Percentiles rank a stretch among this genome's conserved stretches.
phyloP scores from a whole-genome alignment of 306 rosid genomes.

The Begonia loranthoides region DNA sequence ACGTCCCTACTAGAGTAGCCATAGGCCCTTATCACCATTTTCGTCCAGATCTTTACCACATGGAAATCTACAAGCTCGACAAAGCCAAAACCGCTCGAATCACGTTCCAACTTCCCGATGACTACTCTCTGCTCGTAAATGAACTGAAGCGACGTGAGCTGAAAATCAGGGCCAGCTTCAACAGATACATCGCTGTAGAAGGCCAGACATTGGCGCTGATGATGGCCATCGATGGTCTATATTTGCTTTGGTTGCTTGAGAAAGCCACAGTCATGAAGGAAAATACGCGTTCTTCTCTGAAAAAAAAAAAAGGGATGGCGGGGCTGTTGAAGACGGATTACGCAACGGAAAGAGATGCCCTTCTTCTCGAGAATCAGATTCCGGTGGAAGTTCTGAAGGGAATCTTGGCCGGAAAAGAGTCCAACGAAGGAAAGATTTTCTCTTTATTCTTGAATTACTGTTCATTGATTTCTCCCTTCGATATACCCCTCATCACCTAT shows the following conservation, averaged over 20 bases:
- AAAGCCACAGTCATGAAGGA: not conserved
- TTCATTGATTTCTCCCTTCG: not conserved
- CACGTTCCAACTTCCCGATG: not conserved
- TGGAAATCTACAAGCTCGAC: slow-evolving; percentile 6
- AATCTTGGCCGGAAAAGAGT: not conserved
- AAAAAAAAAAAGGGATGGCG: too few species aligned
- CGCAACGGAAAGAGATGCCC: not conserved
- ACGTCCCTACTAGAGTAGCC: slow-evolving; percentile 1
- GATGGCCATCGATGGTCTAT: slow-evolving; percentile 3
- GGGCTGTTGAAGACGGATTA: not conserved
- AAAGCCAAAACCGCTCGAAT: not conserved
- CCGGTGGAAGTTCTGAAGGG: slow-evolving; percentile 4
- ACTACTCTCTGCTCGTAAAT: not conserved
- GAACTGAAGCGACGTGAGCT: not conserved
- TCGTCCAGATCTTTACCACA: not conserved
- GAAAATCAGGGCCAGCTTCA: slow-evolving; percentile 1
- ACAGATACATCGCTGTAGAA: not conserved
- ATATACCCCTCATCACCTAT: too few species aligned
- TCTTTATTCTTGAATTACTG: slow-evolving; percentile 1
- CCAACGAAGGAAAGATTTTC: not conserved
- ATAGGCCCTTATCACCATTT: slow-evolving; percentile 10
- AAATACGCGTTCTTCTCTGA: not conserved
- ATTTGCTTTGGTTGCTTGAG: slow-evolving; percentile 1
- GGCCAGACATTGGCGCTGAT: not conserved
- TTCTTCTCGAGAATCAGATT: slow-evolving; percentile 10